Conservation (phyloP, 1,284 basidiomycete genomes). For the Leccinum pachyderme region DNA sequence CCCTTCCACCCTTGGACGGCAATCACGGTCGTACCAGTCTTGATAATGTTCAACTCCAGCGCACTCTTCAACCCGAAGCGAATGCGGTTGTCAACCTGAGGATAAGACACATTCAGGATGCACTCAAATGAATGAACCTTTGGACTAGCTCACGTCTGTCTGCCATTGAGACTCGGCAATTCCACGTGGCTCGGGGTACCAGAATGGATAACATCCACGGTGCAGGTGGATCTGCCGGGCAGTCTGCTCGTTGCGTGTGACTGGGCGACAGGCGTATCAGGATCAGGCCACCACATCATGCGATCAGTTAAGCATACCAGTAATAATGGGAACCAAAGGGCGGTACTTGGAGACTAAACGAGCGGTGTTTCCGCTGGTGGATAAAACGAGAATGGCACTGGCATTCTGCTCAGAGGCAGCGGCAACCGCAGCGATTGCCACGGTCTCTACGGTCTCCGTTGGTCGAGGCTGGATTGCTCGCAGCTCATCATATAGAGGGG, state of each 20-base stretch:
- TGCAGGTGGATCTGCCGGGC: slow-evolving; percentile 96
- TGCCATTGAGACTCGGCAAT: slow-evolving; percentile 93
- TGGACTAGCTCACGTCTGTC: slow-evolving; percentile 71
- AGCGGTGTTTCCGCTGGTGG: slow-evolving; percentile 95
- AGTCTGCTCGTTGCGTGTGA: slow-evolving; percentile 95
- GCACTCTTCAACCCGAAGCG: slow-evolving; percentile 90
- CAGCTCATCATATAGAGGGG: slow-evolving; percentile 88
- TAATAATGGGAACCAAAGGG: slow-evolving; percentile 92
- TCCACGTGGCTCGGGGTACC: slow-evolving; percentile 92
- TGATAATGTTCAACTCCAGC: slow-evolving; percentile 86
- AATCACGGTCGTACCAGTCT: slow-evolving; percentile 87
- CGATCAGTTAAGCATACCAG: slow-evolving; percentile 50
- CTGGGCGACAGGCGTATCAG: slow-evolving; percentile 38
- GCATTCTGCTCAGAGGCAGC: slow-evolving; percentile 94
- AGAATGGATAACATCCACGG: slow-evolving; percentile 97
- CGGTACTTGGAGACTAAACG: slow-evolving; percentile 97
- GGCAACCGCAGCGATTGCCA: slow-evolving; percentile 91
- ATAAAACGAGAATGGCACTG: slow-evolving; percentile 93
- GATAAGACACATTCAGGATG: slow-evolving; percentile 5
- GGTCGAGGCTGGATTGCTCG: slow-evolving; percentile 77
- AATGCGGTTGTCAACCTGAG: slow-evolving; percentile 82
- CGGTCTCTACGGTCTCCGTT: slow-evolving; percentile 90
- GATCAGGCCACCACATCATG: slow-evolving; percentile 1
- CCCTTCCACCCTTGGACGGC: slow-evolving; percentile 99
- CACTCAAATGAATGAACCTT: neutral